phyloP scores from a whole-genome alignment of 75 land plant genomes.

The Pinus albicaulis region DNA sequence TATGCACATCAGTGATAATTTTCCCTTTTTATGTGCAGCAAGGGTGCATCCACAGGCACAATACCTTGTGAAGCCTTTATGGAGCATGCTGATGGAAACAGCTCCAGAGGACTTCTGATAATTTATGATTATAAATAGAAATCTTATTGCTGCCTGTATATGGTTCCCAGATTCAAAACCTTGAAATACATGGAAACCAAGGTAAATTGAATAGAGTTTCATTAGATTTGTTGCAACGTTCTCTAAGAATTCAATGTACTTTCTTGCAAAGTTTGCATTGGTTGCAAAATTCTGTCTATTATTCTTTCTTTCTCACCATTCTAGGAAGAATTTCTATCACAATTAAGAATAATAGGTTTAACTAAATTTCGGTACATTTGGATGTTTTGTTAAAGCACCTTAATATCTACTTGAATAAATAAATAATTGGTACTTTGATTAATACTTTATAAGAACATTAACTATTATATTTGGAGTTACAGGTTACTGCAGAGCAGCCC shows the following conservation, averaged over 20 bases:
- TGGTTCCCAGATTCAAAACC: background rate
- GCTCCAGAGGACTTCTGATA: background rate
- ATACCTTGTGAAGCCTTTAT: background rate
- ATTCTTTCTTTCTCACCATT: no score
- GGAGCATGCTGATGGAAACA: background rate
- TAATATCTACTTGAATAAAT: background rate
- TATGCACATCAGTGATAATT: background rate
- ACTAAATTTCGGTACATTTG: background rate
- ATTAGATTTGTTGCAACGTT: background rate
- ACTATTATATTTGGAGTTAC: no score
- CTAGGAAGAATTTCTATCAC: no score
- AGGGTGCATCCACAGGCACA: background rate
- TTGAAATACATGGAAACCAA: background rate
- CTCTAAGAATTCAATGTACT: background rate
- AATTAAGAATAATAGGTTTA: background rate
- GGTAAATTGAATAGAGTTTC: background rate
- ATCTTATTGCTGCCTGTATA: background rate
- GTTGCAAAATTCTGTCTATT: background rate
- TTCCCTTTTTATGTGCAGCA: constrained; percentile 2
- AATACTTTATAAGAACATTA: no score
- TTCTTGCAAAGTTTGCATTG: no score
- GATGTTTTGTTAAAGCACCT: background rate
- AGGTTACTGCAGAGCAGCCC: no score
- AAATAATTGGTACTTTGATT: background rate
- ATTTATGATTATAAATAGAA: background rate